phyloP scores from a whole-genome alignment of 345 rosid genomes.

The Salix arbutifolia region DNA sequence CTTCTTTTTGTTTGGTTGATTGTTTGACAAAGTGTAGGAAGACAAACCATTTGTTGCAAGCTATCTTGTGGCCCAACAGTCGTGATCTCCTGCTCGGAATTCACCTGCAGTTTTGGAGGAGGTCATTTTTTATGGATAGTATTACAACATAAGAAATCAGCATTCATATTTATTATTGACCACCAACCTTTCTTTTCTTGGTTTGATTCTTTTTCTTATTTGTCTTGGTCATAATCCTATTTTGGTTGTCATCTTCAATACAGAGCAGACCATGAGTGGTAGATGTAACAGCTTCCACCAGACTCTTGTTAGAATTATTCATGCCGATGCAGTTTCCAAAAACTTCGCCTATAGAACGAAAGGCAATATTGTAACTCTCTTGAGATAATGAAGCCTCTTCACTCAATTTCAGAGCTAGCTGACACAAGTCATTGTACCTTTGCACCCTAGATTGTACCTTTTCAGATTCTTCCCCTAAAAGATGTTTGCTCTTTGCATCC shows the following conservation, averaged over 20 bases:
- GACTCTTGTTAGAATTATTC: conserved; percentile 50
- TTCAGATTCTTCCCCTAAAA: conserved; percentile 43
- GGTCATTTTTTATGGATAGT: background rate
- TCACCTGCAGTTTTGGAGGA: conserved; percentile 37
- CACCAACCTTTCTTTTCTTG: conserved; percentile 59
- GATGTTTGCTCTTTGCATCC: conserved; percentile 50
- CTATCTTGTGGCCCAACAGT: conserved; percentile 50
- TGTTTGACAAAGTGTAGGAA: background rate
- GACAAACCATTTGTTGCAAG: conserved; percentile 65
- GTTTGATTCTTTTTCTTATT: conserved; percentile 60
- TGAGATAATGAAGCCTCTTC: conserved; percentile 64
- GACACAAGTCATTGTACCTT: conserved; percentile 52
- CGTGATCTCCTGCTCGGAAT: conserved; percentile 54
- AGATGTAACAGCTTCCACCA: conserved; percentile 42
- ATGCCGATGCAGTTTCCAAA: conserved; percentile 45
- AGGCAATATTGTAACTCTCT: conserved; percentile 56
- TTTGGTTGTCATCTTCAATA: conserved; percentile 55
- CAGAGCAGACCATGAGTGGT: conserved; percentile 53
- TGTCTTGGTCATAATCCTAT: conserved; percentile 38
- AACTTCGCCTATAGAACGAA: conserved; percentile 55
- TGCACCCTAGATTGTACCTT: conserved; percentile 50
- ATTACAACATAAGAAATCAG: background rate
- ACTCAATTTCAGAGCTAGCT: conserved; percentile 45
- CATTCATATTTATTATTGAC: conserved; percentile 5
- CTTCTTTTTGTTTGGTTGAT: background rate